Percentiles rank a stretch among this genome's conserved stretches.
Evolutionary conservation across 164 flowering plant species (phyloP).

Genomic region (Stephania cephalantha): DNA sequence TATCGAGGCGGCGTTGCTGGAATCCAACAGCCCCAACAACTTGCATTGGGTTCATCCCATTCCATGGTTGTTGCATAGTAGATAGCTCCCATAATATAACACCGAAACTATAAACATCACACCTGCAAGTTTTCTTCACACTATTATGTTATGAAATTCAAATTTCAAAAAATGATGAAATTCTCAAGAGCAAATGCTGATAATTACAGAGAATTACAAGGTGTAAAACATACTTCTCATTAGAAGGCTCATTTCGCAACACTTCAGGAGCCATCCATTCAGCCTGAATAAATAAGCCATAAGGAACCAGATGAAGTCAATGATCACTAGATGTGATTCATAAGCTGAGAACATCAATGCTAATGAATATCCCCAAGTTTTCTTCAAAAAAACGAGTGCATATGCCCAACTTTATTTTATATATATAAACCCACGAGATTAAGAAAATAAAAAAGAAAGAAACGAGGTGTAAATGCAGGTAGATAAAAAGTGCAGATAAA

Average conservation of each 20-base stretch:
- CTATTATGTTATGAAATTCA: slow-evolving; percentile 6
- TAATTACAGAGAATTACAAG: background rate
- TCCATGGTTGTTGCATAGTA: slow-evolving; percentile 96
- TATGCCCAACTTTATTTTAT: background rate
- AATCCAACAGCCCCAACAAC: slow-evolving; percentile 99
- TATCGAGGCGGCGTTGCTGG: slow-evolving; percentile 94
- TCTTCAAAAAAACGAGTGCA: background rate
- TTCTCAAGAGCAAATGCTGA: background rate
- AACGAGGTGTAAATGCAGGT: background rate
- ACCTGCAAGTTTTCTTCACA: slow-evolving; percentile 41
- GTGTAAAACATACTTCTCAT: slow-evolving; percentile 65
- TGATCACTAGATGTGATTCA: background rate
- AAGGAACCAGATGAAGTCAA: background rate
- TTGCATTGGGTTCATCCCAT: slow-evolving; percentile 98
- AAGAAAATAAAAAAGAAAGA: background rate
- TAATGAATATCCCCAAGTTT: background rate
- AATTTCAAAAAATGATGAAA: background rate
- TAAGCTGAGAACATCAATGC: background rate
- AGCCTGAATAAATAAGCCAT: slow-evolving; percentile 46
- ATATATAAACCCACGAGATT: background rate
- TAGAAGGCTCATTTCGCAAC: slow-evolving; percentile 86
- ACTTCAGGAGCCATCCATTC: slow-evolving; percentile 99
- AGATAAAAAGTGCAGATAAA: background rate
- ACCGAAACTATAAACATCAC: slow-evolving; percentile 93
- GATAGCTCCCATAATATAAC: slow-evolving; percentile 94